A percentile compares a stretch with the other conserved stretches of the same genome.
These are phyloP conservation scores for Trichoderma gamsii DNA, from an alignment of 495 filamentous ascomycete genomes.

Conservation along the genomic window DNA sequence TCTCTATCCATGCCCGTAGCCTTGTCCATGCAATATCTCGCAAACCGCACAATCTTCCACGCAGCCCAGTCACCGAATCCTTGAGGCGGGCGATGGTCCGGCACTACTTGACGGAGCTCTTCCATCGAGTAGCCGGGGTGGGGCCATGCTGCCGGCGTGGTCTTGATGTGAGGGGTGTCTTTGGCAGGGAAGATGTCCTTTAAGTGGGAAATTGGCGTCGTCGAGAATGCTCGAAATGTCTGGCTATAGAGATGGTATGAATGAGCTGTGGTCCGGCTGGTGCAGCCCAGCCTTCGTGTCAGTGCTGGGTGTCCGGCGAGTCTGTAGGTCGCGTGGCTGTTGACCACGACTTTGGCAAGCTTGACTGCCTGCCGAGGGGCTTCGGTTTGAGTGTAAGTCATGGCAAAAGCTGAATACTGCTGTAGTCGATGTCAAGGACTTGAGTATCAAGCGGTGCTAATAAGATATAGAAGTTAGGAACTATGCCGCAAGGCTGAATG, in stretches of 20 bases:
- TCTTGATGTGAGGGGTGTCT: constrained; percentile 40
- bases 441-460: neutral
- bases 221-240: constrained; percentile 34
- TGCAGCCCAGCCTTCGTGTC: constrained; percentile 13
- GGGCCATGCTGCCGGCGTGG: constrained; percentile 56
- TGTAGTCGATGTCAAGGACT: neutral
- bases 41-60: constrained; percentile 38
- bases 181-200: constrained; percentile 44
- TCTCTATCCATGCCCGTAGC: constrained; percentile 39
- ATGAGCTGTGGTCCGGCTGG: neutral
- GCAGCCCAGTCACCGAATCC: constrained; percentile 39
- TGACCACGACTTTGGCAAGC: constrained; percentile 2
- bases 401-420: neutral
- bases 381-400: constrained; percentile 15
- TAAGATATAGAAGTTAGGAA: neutral
- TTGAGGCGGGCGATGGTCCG: constrained; percentile 32
- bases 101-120: constrained; percentile 39
- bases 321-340: neutral
- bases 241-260: neutral
- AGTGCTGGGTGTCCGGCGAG: constrained; percentile 2
- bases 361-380: constrained; percentile 12
- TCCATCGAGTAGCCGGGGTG: constrained; percentile 56
- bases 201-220: constrained; percentile 32
- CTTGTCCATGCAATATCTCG: constrained; percentile 42
- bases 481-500: neutral